A percentile compares a stretch with the other conserved stretches of the same genome.
These are phyloP conservation scores for Pythium sukuiense DNA, from an alignment of 352 stramenopile genomes.

Conservation along the genomic window DNA sequence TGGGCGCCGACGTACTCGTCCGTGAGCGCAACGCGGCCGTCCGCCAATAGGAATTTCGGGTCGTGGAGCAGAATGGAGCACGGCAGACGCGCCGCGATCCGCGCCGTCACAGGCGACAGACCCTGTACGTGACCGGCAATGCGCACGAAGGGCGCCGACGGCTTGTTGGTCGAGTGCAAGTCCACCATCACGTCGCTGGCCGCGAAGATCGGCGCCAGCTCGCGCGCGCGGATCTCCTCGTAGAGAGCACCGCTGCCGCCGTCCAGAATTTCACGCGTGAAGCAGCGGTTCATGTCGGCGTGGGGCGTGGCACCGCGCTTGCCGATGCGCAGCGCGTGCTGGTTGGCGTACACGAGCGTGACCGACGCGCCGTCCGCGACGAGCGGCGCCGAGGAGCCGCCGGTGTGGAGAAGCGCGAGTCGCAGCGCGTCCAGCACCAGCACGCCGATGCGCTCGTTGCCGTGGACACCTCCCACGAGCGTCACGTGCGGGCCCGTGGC, in stretches of 20 bases:
- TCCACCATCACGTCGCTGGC: constrained; percentile 64
- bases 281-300: constrained; percentile 73
- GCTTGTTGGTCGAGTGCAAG: constrained; percentile 80
- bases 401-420: constrained; percentile 39
- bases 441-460: constrained; percentile 75
- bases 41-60: constrained; percentile 51
- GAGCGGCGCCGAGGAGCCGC: constrained; percentile 23
- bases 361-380: constrained; percentile 38
- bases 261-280: constrained; percentile 38
- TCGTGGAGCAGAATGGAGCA: constrained; percentile 68
- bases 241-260: constrained; percentile 22
- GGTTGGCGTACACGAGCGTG: constrained; percentile 70
- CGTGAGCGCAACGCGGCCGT: constrained; percentile 57
- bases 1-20: constrained; percentile 68
- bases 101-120: constrained; percentile 29
- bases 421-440: constrained; percentile 60
- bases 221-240: constrained; percentile 51
- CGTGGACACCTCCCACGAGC: constrained; percentile 65
- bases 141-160: constrained; percentile 63
- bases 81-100: constrained; percentile 42
- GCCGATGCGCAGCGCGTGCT: constrained; percentile 46
- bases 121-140: constrained; percentile 41
- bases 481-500: constrained; percentile 45
- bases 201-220: constrained; percentile 56
- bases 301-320: constrained; percentile 53